These are phyloP conservation scores for Lepiota brunneoincarnata DNA, from an alignment of 768 basidiomycete genomes.

Conservation along the genomic window DNA sequence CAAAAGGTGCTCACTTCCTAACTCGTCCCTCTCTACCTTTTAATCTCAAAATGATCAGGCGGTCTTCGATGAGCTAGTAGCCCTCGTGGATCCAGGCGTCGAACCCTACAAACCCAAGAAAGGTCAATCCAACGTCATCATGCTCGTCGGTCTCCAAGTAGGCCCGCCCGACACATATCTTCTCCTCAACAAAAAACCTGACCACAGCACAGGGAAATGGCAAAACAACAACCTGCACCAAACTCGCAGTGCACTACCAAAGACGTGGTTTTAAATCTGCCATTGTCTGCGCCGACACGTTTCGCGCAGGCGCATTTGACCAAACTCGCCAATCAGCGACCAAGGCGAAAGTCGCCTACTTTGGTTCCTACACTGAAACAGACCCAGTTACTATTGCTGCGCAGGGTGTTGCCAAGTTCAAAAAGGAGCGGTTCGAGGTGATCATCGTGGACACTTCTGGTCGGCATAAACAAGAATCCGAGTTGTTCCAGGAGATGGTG, in stretches of 20 bases:
- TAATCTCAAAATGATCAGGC: conserved; percentile 47
- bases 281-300: conserved; percentile 98
- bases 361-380: conserved; percentile 98
- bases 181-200: not conserved
- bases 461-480: conserved; percentile 94
- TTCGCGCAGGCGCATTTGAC: conserved; percentile 99
- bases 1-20: conserved; percentile 65
- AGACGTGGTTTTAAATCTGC: conserved; percentile 95
- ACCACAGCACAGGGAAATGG: conserved; percentile 76
- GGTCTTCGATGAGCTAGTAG: conserved; percentile 94
- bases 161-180: not conserved
- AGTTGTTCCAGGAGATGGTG: conserved; percentile 97
- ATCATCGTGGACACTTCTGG: conserved; percentile 99
- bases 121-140: conserved; percentile 89
- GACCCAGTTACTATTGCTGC: conserved; percentile 95
- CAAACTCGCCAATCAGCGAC: conserved; percentile 98
- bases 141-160: conserved; percentile 97
- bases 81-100: conserved; percentile 91
- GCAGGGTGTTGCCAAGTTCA: conserved; percentile 94
- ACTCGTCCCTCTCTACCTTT: not conserved
- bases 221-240: conserved; percentile 99
- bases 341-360: conserved; percentile 98
- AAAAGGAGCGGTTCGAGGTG: conserved; percentile 97
- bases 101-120: conserved; percentile 97
- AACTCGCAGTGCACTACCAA: conserved; percentile 96